Evolutionary conservation across 163 green algal genomes (phyloP).

Genomic region (Chlamydomonas reinhardtii): DNA sequence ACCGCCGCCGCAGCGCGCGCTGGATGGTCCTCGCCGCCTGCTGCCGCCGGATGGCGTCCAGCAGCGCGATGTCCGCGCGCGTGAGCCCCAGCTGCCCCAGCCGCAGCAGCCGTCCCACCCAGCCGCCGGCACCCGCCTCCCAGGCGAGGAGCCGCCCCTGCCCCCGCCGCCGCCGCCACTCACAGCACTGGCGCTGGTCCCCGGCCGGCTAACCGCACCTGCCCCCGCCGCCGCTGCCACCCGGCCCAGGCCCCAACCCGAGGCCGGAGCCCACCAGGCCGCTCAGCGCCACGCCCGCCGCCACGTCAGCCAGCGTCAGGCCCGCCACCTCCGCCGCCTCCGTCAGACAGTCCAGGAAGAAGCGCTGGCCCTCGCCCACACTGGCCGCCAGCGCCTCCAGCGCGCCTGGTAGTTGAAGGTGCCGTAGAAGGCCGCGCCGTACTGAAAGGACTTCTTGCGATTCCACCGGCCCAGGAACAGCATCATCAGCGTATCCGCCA

Average conservation of each 20-base stretch:
- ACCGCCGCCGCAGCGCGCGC: constrained; percentile 26
- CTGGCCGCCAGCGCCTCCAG: no score
- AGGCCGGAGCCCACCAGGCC: no score
- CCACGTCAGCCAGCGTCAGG: not conserved
- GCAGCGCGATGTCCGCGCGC: constrained; percentile 20
- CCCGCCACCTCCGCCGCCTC: constrained; percentile 22
- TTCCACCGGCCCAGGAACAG: constrained; percentile 8
- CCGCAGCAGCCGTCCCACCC: constrained; percentile 47
- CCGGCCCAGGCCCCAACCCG: no score
- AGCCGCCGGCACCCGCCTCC: constrained; percentile 1
- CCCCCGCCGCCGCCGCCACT: no score
- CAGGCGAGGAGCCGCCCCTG: no score
- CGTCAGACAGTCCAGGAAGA: no score
- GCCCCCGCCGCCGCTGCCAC: no score
- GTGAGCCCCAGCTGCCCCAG: constrained; percentile 54
- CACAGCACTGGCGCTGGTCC: not conserved
- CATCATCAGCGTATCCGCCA: not conserved
- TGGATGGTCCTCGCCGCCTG: constrained; percentile 44
- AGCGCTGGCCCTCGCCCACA: no score
- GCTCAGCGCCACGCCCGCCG: not conserved
- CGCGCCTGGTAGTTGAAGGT: not conserved
- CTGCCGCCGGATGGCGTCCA: constrained; percentile 27
- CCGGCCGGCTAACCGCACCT: not conserved
- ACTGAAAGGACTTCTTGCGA: constrained; percentile 1
- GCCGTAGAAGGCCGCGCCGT: not conserved